phyloP scores from a whole-genome alignment of 2,329 filamentous ascomycete species.

The Verruconis gallopava region DNA sequence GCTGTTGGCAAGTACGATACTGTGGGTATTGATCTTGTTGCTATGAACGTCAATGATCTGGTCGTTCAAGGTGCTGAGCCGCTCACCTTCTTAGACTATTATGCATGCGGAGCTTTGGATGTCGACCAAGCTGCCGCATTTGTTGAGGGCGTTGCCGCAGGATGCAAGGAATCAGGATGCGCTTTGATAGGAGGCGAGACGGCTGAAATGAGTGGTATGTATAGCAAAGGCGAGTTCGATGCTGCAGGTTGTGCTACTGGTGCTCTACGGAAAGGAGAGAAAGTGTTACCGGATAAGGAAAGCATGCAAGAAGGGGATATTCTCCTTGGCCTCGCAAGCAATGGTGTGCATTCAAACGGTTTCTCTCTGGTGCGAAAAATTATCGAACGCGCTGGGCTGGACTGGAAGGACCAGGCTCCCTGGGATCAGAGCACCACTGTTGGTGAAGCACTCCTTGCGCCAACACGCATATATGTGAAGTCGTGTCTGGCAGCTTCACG shows the following conservation, averaged over 20 bases:
- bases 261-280: slow-evolving; percentile 52
- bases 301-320: slow-evolving; percentile 74
- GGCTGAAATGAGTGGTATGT: slow-evolving; percentile 96
- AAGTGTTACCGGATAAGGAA: slow-evolving; percentile 61
- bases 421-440: slow-evolving; percentile 47
- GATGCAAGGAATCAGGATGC: slow-evolving; percentile 73
- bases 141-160: slow-evolving; percentile 77
- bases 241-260: slow-evolving; percentile 84
- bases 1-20: slow-evolving; percentile 81
- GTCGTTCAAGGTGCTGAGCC: slow-evolving; percentile 92
- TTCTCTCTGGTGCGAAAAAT: slow-evolving; percentile 94
- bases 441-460: slow-evolving; percentile 69
- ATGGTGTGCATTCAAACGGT: slow-evolving; percentile 88
- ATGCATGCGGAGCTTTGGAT: slow-evolving; percentile 81
- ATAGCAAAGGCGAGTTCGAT: slow-evolving; percentile 79
- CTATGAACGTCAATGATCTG: slow-evolving; percentile 98
- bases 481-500: slow-evolving; percentile 51
- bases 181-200: slow-evolving; percentile 95
- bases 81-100: slow-evolving; percentile 95
- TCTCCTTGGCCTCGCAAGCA: slow-evolving; percentile 72
- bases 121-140: slow-evolving; percentile 69
- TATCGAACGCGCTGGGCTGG: slow-evolving; percentile 57
- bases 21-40: slow-evolving; percentile 91
- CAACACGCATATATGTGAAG: slow-evolving; percentile 89
- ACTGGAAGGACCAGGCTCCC: slow-evolving; percentile 60